These are phyloP conservation scores for Aspergillus melleus DNA, from an alignment of 2,329 filamentous ascomycete genomes.

Conservation along the genomic window DNA sequence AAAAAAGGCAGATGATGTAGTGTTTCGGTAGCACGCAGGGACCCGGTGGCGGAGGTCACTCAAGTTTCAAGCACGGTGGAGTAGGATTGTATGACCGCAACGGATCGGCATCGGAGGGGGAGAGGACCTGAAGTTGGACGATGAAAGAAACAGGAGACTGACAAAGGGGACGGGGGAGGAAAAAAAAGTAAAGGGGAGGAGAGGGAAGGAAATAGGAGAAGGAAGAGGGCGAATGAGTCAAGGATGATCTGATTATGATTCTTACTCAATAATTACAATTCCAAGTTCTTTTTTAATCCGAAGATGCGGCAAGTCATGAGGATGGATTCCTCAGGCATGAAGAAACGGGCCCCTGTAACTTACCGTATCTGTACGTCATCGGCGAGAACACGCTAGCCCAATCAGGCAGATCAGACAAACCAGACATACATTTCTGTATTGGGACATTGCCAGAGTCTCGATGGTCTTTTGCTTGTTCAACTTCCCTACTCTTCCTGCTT, in stretches of 20 bases:
- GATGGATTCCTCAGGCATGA: too few relatives aligned
- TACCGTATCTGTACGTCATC: too few relatives aligned
- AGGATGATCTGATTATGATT: neutral
- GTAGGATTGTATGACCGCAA: constrained; percentile 2
- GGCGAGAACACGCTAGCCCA: too few relatives aligned
- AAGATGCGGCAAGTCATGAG: neutral
- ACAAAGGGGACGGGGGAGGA: constrained; percentile 3
- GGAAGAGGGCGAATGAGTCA: constrained; percentile 11
- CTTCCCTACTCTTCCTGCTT: neutral
- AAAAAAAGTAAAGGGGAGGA: neutral
- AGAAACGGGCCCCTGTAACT: too few relatives aligned
- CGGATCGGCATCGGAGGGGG: neutral
- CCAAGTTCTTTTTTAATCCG: neutral
- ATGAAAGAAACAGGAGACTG: constrained; percentile 3
- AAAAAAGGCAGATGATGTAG: neutral
- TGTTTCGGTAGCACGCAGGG: constrained; percentile 5
- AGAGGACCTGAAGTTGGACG: constrained; percentile 1
- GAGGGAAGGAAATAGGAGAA: constrained; percentile 3
- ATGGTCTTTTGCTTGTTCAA: too few relatives aligned
- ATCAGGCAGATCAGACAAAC: too few relatives aligned
- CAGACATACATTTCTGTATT: too few relatives aligned
- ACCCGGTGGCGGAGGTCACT: constrained; percentile 11
- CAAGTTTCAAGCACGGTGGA: constrained; percentile 1
- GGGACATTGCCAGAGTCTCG: too few relatives aligned
- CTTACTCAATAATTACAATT: too few relatives aligned